Conservation (phyloP, 352 stramenopile species). For the Phytophthora pinifolia region DNA sequence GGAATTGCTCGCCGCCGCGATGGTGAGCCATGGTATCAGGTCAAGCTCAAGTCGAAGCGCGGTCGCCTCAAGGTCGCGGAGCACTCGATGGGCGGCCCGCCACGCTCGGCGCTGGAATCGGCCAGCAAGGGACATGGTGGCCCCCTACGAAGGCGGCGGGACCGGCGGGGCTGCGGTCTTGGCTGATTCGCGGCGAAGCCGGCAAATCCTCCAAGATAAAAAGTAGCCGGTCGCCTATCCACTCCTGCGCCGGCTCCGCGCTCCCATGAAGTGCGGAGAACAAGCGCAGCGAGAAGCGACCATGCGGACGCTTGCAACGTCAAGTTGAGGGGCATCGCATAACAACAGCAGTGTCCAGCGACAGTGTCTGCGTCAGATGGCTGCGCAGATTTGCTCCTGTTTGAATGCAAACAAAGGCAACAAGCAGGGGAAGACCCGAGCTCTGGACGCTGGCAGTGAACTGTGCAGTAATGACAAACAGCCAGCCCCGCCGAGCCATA, state of each 20-base stretch:
- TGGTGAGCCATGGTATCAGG: conserved; percentile 34
- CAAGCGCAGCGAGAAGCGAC: conserved; percentile 7
- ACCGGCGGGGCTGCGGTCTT: conserved; percentile 2
- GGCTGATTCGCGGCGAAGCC: conserved; percentile 16
- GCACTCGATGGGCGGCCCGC: background rate
- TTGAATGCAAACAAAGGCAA: background rate
- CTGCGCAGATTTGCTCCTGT: conserved; percentile 20
- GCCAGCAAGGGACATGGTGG: too few relatives aligned
- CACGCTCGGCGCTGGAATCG: background rate
- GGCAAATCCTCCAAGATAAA: conserved; percentile 31
- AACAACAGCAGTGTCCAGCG: conserved; percentile 20
- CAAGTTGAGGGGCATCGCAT: conserved; percentile 32
- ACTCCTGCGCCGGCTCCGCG: conserved; percentile 14
- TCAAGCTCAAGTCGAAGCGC: conserved; percentile 16
- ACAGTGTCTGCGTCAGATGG: conserved; percentile 25
- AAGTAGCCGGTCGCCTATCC: conserved; percentile 34
- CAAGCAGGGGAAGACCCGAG: conserved; percentile 11
- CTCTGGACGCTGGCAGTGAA: conserved; percentile 14
- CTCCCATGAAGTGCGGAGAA: conserved; percentile 20
- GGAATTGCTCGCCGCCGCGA: conserved; percentile 38
- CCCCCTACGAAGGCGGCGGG: conserved; percentile 18
- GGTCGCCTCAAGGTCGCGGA: background rate
- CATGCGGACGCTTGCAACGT: conserved; percentile 22
- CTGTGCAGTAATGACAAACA: conserved; percentile 32
- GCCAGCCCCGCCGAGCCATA: conserved; percentile 27